Percentiles rank a stretch among this genome's conserved stretches.
phyloP scores from a whole-genome alignment of 2,329 filamentous ascomycete species.

The Pseudopithomyces maydicus region DNA sequence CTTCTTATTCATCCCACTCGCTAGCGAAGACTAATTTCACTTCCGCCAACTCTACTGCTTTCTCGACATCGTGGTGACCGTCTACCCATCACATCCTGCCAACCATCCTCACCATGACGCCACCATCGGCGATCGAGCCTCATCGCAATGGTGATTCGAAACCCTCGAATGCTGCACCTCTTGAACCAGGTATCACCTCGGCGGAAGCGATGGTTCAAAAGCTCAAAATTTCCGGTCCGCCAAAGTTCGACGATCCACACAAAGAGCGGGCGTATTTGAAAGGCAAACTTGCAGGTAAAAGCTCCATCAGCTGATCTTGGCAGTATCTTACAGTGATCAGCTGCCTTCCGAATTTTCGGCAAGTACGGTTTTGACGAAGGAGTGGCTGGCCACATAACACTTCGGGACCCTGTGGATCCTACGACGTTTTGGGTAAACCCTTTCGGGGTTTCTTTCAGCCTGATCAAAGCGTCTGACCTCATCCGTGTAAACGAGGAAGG shows the following conservation, averaged over 20 bases:
- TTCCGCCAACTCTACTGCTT: neutral
- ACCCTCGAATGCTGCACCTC: constrained; percentile 33
- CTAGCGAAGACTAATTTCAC: neutral
- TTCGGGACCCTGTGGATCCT: constrained; percentile 64
- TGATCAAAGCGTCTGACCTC: constrained; percentile 69
- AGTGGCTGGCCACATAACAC: constrained; percentile 67
- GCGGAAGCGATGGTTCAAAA: constrained; percentile 31
- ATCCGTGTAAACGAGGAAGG: constrained; percentile 68
- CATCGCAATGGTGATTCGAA: constrained; percentile 27
- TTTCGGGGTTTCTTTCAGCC: constrained; percentile 65
- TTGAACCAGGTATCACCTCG: constrained; percentile 38
- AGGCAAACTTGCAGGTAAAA: constrained; percentile 35
- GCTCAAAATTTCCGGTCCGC: constrained; percentile 33
- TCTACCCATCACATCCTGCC: neutral
- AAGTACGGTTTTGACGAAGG: constrained; percentile 48
- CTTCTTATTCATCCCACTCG: no score
- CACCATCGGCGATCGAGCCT: constrained; percentile 39
- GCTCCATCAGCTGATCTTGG: neutral
- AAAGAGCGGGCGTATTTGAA: constrained; percentile 46
- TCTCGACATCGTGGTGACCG: neutral
- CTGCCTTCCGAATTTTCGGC: constrained; percentile 46
- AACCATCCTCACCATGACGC: constrained; percentile 22
- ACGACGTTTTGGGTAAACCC: constrained; percentile 71
- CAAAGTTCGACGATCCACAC: constrained; percentile 44
- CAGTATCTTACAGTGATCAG: constrained; percentile 8